These are phyloP conservation scores for Glebionis coronaria DNA, from an alignment of 129 eudicot genomes.

Conservation along the genomic window DNA sequence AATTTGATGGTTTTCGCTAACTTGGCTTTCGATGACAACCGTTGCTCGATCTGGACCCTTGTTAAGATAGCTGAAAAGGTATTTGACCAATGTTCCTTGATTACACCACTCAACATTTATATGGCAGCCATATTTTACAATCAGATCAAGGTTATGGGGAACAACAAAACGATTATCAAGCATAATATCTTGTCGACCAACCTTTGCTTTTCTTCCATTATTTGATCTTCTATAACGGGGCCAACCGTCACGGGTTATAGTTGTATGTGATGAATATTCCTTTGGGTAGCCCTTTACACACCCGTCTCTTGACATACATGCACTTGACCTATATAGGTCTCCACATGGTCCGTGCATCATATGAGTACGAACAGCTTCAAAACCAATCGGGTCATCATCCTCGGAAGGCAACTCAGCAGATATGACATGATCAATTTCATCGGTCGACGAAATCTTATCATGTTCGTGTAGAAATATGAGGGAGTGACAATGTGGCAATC, in stretches of 20 bases:
- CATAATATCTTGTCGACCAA: background rate
- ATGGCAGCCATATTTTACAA: background rate
- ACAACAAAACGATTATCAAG: background rate
- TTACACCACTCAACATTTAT: conserved; percentile 1
- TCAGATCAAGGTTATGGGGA: background rate
- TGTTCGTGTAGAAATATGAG: background rate
- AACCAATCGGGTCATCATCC: background rate
- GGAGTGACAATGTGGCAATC: background rate
- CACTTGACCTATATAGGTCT: too few relatives aligned
- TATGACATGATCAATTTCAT: background rate
- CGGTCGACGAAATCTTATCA: background rate
- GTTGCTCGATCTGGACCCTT: conserved; percentile 1
- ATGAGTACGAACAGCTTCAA: background rate
- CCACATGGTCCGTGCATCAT: background rate
- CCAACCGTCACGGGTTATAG: background rate
- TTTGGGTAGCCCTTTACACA: background rate
- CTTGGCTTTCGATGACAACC: background rate
- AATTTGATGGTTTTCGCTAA: too few relatives aligned
- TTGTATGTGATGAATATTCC: background rate
- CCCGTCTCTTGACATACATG: background rate
- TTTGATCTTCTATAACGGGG: background rate
- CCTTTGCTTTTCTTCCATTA: background rate
- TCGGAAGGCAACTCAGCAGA: background rate
- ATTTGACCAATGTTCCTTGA: background rate
- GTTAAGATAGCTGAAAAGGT: background rate